These are phyloP conservation scores for Rhododendron simsii DNA, from an alignment of 148 eudicot species.

Conservation along the genomic window DNA sequence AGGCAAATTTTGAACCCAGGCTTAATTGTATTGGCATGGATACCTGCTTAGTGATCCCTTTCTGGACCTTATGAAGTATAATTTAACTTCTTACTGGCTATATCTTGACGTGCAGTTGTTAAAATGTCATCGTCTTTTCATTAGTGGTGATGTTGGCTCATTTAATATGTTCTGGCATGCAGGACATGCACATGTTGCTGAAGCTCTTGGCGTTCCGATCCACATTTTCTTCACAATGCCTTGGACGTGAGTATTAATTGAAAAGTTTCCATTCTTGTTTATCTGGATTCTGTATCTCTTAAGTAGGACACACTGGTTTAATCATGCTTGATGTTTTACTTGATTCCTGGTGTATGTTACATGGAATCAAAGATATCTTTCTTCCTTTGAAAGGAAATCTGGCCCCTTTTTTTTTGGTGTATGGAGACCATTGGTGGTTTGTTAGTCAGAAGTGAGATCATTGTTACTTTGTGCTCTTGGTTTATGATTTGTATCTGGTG, in stretches of 20 bases:
- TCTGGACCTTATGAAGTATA: background rate
- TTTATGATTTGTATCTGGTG: background rate
- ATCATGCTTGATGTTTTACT: background rate
- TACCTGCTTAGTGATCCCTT: background rate
- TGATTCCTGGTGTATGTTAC: background rate
- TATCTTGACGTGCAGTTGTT: background rate
- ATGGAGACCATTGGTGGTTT: background rate
- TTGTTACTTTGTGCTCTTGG: background rate
- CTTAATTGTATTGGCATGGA: background rate
- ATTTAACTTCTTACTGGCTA: background rate
- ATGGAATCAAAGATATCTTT: background rate
- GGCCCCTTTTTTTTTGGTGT: background rate
- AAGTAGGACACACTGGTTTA: background rate
- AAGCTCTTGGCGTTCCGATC: conserved; percentile 91
- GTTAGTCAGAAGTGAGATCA: background rate
- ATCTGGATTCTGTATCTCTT: conserved; percentile 3
- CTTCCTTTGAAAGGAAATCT: background rate
- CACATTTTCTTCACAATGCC: conserved; percentile 97
- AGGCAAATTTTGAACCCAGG: background rate
- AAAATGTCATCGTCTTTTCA: background rate
- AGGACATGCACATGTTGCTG: conserved; percentile 96
- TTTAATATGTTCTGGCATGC: conserved; percentile 23
- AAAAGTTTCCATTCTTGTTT: conserved; percentile 6
- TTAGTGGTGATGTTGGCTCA: background rate
- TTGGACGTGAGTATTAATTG: conserved; percentile 73